These are phyloP conservation scores for Lactarius sanguifluus DNA, from an alignment of 768 basidiomycete species.

Conservation along the genomic window DNA sequence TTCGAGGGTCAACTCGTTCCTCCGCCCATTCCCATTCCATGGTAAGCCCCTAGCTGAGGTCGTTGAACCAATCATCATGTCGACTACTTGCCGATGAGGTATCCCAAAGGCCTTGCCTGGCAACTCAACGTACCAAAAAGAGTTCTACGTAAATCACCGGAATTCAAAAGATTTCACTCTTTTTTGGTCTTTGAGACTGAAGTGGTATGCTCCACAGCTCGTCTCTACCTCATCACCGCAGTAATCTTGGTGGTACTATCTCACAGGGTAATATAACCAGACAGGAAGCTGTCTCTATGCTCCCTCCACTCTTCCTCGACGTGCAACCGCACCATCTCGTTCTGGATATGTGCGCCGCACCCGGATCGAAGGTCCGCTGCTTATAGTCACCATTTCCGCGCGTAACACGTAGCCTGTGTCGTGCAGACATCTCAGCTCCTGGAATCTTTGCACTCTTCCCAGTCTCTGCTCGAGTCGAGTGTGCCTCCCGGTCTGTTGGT, in stretches of 20 bases:
- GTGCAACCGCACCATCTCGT: conserved; percentile 94
- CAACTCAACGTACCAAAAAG: conserved; percentile 91
- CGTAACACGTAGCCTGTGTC: conserved; percentile 5
- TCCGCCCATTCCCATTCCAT: conserved; percentile 81
- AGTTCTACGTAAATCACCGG: conserved; percentile 78
- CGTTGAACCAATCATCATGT: conserved; percentile 6
- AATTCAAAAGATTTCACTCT: conserved; percentile 93
- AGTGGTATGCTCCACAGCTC: conserved; percentile 57
- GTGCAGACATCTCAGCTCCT: conserved; percentile 88
- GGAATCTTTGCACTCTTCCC: conserved; percentile 87
- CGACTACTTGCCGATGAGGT: conserved; percentile 50
- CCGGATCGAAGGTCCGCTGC: conserved; percentile 81
- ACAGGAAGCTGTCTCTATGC: conserved; percentile 98
- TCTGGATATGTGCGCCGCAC: conserved; percentile 98
- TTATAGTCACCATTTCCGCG: not conserved
- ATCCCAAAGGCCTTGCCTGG: conserved; percentile 95
- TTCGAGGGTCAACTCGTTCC: conserved; percentile 76
- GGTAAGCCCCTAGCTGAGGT: conserved; percentile 48
- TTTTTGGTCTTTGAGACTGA: conserved; percentile 98
- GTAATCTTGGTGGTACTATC: not conserved
- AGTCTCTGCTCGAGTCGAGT: conserved; percentile 59
- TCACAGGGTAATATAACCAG: conserved; percentile 88
- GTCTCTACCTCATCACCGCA: not conserved
- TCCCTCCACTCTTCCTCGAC: conserved; percentile 94
- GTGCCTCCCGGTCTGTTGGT: conserved; percentile 84